Evolutionary conservation across 108 stramenopile genomes (phyloP).

Genomic region (Cyclotella kingstonii): DNA sequence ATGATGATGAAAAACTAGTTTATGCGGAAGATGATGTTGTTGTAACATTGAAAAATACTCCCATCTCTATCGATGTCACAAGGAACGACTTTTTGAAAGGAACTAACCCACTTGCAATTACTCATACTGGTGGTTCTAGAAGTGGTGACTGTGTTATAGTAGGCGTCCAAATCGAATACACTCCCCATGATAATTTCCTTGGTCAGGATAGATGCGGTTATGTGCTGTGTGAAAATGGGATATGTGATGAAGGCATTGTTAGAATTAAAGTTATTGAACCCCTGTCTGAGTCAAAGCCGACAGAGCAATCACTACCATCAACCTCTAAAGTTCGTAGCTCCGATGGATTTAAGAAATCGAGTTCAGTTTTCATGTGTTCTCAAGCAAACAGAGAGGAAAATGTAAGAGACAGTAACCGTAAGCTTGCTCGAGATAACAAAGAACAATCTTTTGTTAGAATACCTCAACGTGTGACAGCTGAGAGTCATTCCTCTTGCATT

Average conservation of each 20-base stretch:
- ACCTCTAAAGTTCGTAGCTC: neutral
- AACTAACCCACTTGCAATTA: conserved; percentile 6
- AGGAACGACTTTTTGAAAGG: conserved; percentile 21
- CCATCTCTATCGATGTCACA: conserved; percentile 26
- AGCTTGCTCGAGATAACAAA: neutral
- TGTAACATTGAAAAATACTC: conserved; percentile 10
- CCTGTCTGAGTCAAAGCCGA: too few relatives aligned
- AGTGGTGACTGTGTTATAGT: conserved; percentile 20
- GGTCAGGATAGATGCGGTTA: conserved; percentile 33
- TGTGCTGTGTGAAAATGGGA: conserved; percentile 10
- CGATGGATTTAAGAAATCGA: neutral
- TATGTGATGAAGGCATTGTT: conserved; percentile 40
- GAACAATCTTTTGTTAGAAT: neutral
- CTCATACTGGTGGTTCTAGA: conserved; percentile 23
- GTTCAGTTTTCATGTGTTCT: conserved; percentile 10
- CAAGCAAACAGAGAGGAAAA: conserved; percentile 6
- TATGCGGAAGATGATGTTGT: conserved; percentile 34
- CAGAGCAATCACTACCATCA: too few relatives aligned
- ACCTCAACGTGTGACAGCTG: neutral
- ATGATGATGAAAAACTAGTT: neutral
- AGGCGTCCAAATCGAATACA: conserved; percentile 20
- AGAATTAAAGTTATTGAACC: conserved; percentile 18
- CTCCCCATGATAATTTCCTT: conserved; percentile 15
- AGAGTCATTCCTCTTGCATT: conserved; percentile 9
- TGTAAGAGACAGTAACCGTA: conserved; percentile 1